These are phyloP conservation scores for Naganishia onofrii DNA, from an alignment of 768 basidiomycete genomes.

Conservation along the genomic window DNA sequence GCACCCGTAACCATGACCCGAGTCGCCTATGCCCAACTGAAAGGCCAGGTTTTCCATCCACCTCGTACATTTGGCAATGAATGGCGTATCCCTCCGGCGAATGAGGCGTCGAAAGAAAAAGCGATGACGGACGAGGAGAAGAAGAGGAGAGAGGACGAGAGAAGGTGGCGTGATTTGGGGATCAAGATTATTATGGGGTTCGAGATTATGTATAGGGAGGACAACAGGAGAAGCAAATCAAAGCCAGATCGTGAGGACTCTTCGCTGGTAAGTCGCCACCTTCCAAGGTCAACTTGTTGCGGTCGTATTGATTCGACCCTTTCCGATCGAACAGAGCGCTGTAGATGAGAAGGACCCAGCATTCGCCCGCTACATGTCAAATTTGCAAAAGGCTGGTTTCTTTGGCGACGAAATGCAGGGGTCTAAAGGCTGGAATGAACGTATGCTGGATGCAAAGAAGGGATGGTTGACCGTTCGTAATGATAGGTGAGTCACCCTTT, in stretches of 20 bases:
- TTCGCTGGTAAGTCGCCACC: not conserved
- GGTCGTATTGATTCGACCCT: not conserved
- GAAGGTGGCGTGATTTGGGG: conserved; percentile 78
- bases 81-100: conserved; percentile 32
- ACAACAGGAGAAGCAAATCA: conserved; percentile 53
- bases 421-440: conserved; percentile 68
- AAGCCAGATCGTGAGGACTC: conserved; percentile 7
- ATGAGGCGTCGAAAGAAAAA: conserved; percentile 25
- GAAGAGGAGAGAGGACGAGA: conserved; percentile 63
- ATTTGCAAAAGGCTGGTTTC: conserved; percentile 65
- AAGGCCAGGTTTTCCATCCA: conserved; percentile 86
- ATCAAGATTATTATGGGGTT: conserved; percentile 98
- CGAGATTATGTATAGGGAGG: conserved; percentile 90
- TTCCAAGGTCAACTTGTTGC: not conserved
- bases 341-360: conserved; percentile 31
- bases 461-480: conserved; percentile 65
- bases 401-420: conserved; percentile 76
- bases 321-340: not conserved
- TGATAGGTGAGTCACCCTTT: conserved; percentile 62
- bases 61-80: conserved; percentile 78
- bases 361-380: conserved; percentile 63
- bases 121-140: conserved; percentile 41
- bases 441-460: conserved; percentile 69
- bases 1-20: conserved; percentile 74
- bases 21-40: conserved; percentile 87